Evolutionary conservation across 371 early-diverging fungal species (phyloP), one percentile per base, ranked within the genome.

Genomic region (Capillidium rhysosporum): DNA sequence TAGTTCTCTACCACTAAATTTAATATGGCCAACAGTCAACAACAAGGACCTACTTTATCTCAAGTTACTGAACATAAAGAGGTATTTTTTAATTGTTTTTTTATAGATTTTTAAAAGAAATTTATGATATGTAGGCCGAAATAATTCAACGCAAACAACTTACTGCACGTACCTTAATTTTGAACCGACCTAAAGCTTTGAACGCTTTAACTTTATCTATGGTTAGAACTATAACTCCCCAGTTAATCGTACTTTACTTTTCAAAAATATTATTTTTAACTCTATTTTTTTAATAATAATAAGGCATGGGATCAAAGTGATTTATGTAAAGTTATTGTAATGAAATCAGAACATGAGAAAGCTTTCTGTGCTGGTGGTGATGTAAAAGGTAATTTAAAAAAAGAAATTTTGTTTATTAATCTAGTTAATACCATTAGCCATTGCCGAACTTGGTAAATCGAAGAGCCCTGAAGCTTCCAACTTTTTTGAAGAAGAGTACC

Each of bases 311-410:
- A 87, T 62, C 73, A 80, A 45, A 87, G 89, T 10, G 86, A 91
- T 49, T 68, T 86, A 39, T 81, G 83, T 58, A 90, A 89, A 63
- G 77, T 90, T 34, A 81, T 94, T 56, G 68, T 95, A 39, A 59
- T 94, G 49, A 84, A 84, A 60, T 74, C 78, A 7, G 72, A 70
- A 48, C 85, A 82, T 55, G 74, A 72, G 31, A 73, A 73, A 55
- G 94, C 87, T 1, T 94, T 94, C 64, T 98, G 96, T 65, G 91
- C 97, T 24, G 97, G 98, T 29, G 98, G 96, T 31, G 98, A 98
- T 63, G 91, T 98, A 5, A 86, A 86, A 62, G 63, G 76, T 80
- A 69, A 61, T 58, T 54, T n/a, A n/a, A 30, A 23, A 40, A 7
- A 16, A 10, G 26, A 18, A 7, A 7, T 34, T 34, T 8, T 40